Base-by-base conservation (phyloP, 306 rosid species). In the Carpinus fangiana region DNA sequence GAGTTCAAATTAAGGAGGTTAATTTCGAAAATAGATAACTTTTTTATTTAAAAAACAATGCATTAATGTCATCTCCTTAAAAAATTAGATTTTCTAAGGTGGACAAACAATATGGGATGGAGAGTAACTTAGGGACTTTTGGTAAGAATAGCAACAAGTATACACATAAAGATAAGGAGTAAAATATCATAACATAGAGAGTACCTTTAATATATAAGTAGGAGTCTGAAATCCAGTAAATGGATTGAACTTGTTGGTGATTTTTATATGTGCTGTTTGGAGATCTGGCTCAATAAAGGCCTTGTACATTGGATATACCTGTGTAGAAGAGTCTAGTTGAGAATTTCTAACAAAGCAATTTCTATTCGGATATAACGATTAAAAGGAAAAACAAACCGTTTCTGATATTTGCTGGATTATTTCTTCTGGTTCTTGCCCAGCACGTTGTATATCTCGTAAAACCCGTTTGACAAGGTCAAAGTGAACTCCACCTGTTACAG, bases 231-330 rank as follows among this genome's bases (percentile, higher is more conserved):
- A 96, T 72, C 98, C 99, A 64, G 94, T 90, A 83, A 96, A 96
- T 56, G 99, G 99, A 86, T 96, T 96, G 79, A 96, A 96, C 75
- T 96, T 96, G 87, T 96, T 96, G 73, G 75, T 85, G 78, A 96
- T 93, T 82, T 93, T 96, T 81, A 96, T 91, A 75, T 96, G 98
- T 23, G 99, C 99, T 53, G 98, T 93, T 80, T 84, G 89, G 75
- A 96, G 99, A 89, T 96, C 99, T 68, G 99, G 99, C 87, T 96
- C 99, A 10, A 96, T 96, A 77, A 86, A 96, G 78, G 99, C 99
- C 83, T 96, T 96, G 90, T 96, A 96, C 99, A 96, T 96, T 72
- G 99, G 99, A 86, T 93, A 93, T 68, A 96, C 99, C 99, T 96
- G 93, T 72, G 16, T 78, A 84, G 68, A 78, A 48, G 41, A 72